phyloP scores from a whole-genome alignment of 2,329 filamentous ascomycete genomes.

The Neofusicoccum parvum region DNA sequence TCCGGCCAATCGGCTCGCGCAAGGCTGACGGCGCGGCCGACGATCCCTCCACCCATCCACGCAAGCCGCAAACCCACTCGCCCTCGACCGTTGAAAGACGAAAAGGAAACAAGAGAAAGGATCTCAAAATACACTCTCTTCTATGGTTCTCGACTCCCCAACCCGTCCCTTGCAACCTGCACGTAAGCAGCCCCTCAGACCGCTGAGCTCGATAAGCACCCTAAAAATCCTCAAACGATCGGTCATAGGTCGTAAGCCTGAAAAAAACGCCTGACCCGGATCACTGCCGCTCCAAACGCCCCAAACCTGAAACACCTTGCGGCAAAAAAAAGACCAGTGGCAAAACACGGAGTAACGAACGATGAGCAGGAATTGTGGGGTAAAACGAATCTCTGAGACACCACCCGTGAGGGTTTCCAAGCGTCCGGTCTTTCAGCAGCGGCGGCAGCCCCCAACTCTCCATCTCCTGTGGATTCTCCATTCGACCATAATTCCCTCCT shows the following conservation, averaged over 20 bases:
- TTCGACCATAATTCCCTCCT: background rate
- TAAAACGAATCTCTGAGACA: background rate
- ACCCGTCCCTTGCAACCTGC: background rate
- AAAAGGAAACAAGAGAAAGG: background rate
- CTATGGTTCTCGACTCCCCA: background rate
- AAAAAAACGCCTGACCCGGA: background rate
- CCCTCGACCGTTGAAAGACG: background rate
- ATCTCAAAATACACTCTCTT: background rate
- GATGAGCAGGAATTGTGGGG: conserved; percentile 1
- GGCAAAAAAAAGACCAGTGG: conserved; percentile 3
- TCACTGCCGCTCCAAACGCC: conserved; percentile 2
- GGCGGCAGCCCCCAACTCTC: too few relatives aligned
- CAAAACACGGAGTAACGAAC: background rate
- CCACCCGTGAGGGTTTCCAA: conserved; percentile 3
- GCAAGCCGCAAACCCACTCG: background rate
- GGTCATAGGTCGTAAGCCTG: background rate
- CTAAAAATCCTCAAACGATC: background rate
- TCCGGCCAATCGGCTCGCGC: background rate
- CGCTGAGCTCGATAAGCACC: background rate
- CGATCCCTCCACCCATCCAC: background rate
- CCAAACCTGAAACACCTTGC: conserved; percentile 16
- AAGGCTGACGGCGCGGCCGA: background rate
- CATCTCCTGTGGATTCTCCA: too few relatives aligned
- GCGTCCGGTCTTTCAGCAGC: background rate
- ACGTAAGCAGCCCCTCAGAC: background rate